Percentiles rank a stretch among this genome's conserved stretches.
These are phyloP conservation scores for Kwoniella shivajii DNA, from an alignment of 1,284 basidiomycete species.

Conservation along the genomic window DNA sequence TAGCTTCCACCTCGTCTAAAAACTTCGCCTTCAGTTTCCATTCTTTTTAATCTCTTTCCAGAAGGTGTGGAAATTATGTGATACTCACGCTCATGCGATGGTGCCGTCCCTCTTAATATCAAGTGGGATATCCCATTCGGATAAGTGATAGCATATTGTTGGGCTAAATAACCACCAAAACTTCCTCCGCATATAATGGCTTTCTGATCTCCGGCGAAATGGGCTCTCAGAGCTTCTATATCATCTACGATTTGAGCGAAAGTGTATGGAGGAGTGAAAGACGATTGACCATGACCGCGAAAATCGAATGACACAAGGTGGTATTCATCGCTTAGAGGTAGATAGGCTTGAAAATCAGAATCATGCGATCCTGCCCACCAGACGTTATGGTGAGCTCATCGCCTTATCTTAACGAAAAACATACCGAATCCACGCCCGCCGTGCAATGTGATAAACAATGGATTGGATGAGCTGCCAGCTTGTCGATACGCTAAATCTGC, in stretches of 20 bases:
- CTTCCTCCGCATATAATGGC: constrained; percentile 26
- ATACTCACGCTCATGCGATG: constrained; percentile 27
- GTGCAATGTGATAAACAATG: constrained; percentile 26
- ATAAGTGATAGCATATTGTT: constrained; percentile 27
- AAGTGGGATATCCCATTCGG: constrained; percentile 14
- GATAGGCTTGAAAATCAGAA: constrained; percentile 21
- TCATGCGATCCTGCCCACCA: constrained; percentile 22
- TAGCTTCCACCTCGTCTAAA: constrained; percentile 26
- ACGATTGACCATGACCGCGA: constrained; percentile 26
- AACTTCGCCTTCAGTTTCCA: not conserved
- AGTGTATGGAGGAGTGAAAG: constrained; percentile 23
- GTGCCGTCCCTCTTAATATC: constrained; percentile 26
- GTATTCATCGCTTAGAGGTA: constrained; percentile 9
- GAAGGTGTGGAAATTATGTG: not conserved
- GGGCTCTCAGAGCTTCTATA: constrained; percentile 16
- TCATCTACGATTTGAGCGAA: constrained; percentile 28
- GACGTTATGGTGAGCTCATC: not conserved
- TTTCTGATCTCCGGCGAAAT: constrained; percentile 11
- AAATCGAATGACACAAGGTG: constrained; percentile 23
- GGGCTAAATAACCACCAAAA: constrained; percentile 28
- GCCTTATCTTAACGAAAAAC: not conserved
- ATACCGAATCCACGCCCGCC: constrained; percentile 26
- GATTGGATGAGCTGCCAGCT: constrained; percentile 4
- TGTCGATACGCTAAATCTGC: constrained; percentile 22
- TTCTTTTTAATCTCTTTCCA: not conserved